Conservation (phyloP, 352 stramenopile species). For the Albugo laibachii region DNA sequence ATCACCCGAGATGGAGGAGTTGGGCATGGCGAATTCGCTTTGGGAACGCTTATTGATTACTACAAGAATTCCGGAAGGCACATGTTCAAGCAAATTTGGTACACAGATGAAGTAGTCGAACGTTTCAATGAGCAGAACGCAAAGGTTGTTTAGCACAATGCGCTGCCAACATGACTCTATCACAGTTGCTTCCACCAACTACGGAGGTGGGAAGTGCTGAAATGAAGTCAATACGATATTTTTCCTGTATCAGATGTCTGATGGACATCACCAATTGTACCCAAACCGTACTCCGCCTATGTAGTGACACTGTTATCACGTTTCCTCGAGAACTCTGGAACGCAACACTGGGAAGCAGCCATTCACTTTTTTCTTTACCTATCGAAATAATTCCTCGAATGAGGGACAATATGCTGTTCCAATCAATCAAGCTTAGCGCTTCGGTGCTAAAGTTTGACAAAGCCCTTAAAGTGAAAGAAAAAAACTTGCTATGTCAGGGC, state of each 20-base stretch:
- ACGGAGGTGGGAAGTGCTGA: background rate
- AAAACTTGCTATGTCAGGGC: slow-evolving; percentile 22
- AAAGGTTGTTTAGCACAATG: no score
- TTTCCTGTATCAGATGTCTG: slow-evolving; percentile 5
- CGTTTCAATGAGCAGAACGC: no score
- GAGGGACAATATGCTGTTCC: slow-evolving; percentile 31
- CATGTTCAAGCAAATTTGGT: no score
- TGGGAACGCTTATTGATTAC: no score
- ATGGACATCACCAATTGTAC: slow-evolving; percentile 10
- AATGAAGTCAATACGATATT: slow-evolving; percentile 3
- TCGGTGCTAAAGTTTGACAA: slow-evolving; percentile 31
- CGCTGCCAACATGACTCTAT: no score
- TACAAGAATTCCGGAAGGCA: no score
- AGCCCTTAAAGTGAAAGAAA: slow-evolving; percentile 42
- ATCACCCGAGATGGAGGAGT: no score
- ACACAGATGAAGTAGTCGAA: no score
- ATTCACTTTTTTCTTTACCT: background rate
- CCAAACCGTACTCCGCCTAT: slow-evolving; percentile 5
- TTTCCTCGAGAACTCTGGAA: slow-evolving; percentile 9
- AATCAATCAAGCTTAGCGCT: slow-evolving; percentile 22
- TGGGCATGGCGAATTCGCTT: no score
- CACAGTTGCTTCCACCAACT: no score
- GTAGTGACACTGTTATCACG: slow-evolving; percentile 7
- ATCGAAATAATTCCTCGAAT: slow-evolving; percentile 16
- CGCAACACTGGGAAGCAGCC: slow-evolving; percentile 7